Evolutionary conservation across 805 yeast genomes (phyloP).

Genomic region (Saturnispora bothae): DNA sequence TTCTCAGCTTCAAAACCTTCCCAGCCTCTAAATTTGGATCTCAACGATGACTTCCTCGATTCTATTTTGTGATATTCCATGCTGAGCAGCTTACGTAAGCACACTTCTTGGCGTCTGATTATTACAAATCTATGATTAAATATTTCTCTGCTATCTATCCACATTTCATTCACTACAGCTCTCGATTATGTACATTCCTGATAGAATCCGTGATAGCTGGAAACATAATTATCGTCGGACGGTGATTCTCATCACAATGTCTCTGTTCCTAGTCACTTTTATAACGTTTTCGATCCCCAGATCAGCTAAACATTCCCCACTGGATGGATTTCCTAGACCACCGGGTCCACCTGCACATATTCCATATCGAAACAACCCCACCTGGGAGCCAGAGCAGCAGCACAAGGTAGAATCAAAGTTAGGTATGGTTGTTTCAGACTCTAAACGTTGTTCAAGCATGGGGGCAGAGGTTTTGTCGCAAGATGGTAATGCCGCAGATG

Average conservation of each 20-base stretch:
- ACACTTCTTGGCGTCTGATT: background rate
- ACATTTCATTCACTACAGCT: too few species aligned
- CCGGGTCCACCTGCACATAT: conserved; percentile 22
- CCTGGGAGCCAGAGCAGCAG: conserved; percentile 32
- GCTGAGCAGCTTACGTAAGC: too few species aligned
- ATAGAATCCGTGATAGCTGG: conserved; percentile 3
- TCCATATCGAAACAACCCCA: conserved; percentile 27
- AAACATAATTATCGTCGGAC: too few species aligned
- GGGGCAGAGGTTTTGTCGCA: conserved; percentile 43
- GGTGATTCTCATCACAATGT: too few species aligned
- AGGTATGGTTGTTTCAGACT: conserved; percentile 64
- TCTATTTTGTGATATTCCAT: conserved; percentile 7
- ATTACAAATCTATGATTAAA: background rate
- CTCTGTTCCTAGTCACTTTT: background rate
- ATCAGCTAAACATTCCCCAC: too few species aligned
- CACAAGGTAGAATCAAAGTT: conserved; percentile 31
- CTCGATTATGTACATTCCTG: conserved; percentile 8
- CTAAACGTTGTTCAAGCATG: conserved; percentile 49
- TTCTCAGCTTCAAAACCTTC: too few species aligned
- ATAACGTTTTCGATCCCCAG: too few species aligned
- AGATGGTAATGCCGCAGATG: conserved; percentile 87
- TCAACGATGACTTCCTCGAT: conserved; percentile 11
- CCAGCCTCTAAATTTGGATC: too few species aligned
- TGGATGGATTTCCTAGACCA: conserved; percentile 8
- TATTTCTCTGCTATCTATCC: too few species aligned